Evolutionary conservation across 2,329 filamentous ascomycete species (phyloP).

Genomic region (Salinomyces thailandicus): DNA sequence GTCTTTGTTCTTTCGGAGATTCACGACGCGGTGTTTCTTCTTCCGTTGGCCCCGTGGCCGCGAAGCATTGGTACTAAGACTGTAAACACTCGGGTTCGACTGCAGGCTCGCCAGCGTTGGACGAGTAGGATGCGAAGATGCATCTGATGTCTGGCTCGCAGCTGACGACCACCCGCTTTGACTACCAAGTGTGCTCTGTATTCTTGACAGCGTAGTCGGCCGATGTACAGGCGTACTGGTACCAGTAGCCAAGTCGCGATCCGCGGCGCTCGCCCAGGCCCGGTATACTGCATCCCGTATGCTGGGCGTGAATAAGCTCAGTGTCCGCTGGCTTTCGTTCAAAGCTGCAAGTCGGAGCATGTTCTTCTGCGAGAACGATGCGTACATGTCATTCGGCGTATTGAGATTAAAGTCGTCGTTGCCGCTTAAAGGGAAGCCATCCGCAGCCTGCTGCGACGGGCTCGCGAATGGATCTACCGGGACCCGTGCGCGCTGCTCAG

Average conservation of each 20-base stretch:
- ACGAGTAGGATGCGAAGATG: constrained; percentile 55
- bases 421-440: constrained; percentile 57
- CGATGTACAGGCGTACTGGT: constrained; percentile 32
- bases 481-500: constrained; percentile 4
- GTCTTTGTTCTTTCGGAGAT: constrained; percentile 50
- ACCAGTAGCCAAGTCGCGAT: constrained; percentile 48
- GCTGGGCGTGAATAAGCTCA: constrained; percentile 85
- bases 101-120: constrained; percentile 55
- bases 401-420: constrained; percentile 68
- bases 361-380: constrained; percentile 92
- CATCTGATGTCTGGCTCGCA: constrained; percentile 54
- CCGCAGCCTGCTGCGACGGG: constrained; percentile 54
- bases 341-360: constrained; percentile 71
- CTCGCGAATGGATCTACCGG: constrained; percentile 27
- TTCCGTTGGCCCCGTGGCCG: constrained; percentile 57
- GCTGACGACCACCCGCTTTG: constrained; percentile 20
- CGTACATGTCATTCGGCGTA: constrained; percentile 68
- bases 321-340: constrained; percentile 76
- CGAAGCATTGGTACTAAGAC: constrained; percentile 49
- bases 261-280: constrained; percentile 74
- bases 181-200: constrained; percentile 31
- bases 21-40: constrained; percentile 75
- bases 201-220: constrained; percentile 35
- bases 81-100: constrained; percentile 40
- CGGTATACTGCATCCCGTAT: constrained; percentile 84